Base-by-base conservation (phyloP, 441 rosid species). In the Jatropha podagrica region DNA sequence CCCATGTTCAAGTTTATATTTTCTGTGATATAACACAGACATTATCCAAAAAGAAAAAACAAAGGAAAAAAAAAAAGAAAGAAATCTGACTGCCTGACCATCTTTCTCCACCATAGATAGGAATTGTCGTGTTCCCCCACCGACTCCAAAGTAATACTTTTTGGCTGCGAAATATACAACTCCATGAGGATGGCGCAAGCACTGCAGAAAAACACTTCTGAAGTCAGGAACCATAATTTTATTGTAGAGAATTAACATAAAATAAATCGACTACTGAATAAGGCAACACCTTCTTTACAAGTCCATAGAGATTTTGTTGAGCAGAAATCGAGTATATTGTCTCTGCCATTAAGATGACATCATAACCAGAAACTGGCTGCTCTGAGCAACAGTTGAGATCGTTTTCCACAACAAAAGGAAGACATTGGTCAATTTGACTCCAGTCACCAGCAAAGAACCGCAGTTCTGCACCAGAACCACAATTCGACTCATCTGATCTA, bases 111-210 rank as follows among this genome's bases (percentile, higher is more conserved):
- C 81, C 87, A 91, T 79, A 51, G 94, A 88, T 41, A 95, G 80
- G 82, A 95, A 95, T 74, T 85, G 93, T 44, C 92, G 80, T 5
- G 99, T 89, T 81, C 99, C 99, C 26, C 97, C 99, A 20, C 99
- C 99, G 66, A 93, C 98, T 42, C 98, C 99, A 67, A 95, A 95
- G 84, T 95, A 93, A 74, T 93, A 86, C 78, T 93, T 95, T 86
- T 93, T 95, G 69, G 95, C 98, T 69, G 99, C 91, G 89, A 93
- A 79, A 78, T 91, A 95, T 20, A 87, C 91, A 71, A 79, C 90
- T 77, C 98, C 99, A 79, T 76, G 65, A 58, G 92, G 91, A 74
- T 44, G 74, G 46, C 77, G 81, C 73, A 88, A 59, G 80, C 94
- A 92, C 99, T 95, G 85, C 76, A 61, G 68, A 72, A 3, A 75